Conservation (phyloP, 768 basidiomycete genomes). For the Exidia glandulosa region DNA sequence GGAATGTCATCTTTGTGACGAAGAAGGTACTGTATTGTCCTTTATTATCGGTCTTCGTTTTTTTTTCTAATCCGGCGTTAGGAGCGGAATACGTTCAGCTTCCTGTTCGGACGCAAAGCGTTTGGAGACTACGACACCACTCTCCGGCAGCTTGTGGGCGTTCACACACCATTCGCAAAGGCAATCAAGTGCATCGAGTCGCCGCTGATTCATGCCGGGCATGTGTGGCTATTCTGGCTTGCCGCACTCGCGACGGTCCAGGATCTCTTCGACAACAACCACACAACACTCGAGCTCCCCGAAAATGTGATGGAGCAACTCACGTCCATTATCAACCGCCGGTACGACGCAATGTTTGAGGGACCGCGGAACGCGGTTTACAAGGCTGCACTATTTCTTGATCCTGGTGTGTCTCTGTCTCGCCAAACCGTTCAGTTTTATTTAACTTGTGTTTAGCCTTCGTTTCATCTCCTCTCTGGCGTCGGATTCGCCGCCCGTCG, state of each 20-base stretch:
- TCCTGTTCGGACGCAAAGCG: not conserved
- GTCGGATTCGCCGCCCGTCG: not conserved
- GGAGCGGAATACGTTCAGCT: not conserved
- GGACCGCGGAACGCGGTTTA: not conserved
- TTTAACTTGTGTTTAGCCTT: not conserved
- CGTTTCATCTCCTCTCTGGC: not conserved
- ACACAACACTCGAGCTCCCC: not conserved
- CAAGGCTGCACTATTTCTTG: not conserved
- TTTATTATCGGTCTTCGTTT: not conserved
- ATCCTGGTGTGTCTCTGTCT: not conserved
- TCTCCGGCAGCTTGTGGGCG: not conserved
- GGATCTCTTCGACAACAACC: slow-evolving; percentile 1
- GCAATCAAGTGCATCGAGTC: slow-evolving; percentile 25
- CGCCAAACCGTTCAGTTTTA: not conserved
- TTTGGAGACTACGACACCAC: not conserved
- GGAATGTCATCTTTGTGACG: not conserved
- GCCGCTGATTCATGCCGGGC: slow-evolving; percentile 13
- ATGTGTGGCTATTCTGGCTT: slow-evolving; percentile 27
- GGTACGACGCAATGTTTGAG: not conserved
- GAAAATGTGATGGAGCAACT: not conserved
- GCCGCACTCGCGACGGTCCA: slow-evolving; percentile 17
- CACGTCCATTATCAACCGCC: not conserved
- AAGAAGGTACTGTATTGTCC: not conserved
- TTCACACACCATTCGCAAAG: slow-evolving; percentile 14
- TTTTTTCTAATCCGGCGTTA: not conserved